Conservation (phyloP, 805 yeast species). For the Lipomyces mesembrius region DNA sequence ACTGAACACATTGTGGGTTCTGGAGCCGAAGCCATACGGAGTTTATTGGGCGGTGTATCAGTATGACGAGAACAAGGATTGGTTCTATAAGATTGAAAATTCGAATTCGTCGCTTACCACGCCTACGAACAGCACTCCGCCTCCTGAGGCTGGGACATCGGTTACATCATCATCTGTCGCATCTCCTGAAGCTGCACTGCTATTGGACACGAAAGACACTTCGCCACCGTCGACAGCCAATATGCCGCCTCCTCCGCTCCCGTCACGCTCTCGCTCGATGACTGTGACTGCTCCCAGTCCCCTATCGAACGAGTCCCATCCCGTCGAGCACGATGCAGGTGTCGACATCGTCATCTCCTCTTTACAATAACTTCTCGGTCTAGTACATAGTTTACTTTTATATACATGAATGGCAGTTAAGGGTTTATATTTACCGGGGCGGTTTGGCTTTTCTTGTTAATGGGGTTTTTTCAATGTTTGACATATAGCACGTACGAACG, state of each 20-base stretch:
- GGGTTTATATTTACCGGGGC: not conserved
- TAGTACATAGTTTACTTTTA: not conserved
- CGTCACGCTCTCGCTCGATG: not conserved
- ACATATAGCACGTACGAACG: not conserved
- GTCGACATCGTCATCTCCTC: slow-evolving; percentile 7
- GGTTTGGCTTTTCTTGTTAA: not conserved
- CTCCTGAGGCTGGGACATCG: not conserved
- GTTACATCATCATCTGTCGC: not conserved
- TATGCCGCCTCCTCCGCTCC: slow-evolving; percentile 7
- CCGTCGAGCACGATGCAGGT: not conserved
- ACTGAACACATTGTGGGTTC: slow-evolving; percentile 82
- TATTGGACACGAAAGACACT: not conserved
- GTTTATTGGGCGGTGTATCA: slow-evolving; percentile 91
- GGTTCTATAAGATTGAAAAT: slow-evolving; percentile 66
- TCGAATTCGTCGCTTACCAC: slow-evolving; percentile 10
- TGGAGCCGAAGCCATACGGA: slow-evolving; percentile 94
- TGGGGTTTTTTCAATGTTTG: not conserved
- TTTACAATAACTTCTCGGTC: not conserved
- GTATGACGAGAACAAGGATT: slow-evolving; percentile 75
- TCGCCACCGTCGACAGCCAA: not conserved
- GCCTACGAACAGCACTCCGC: not conserved
- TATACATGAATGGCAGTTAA: slow-evolving; percentile 1
- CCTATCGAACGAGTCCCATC: not conserved
- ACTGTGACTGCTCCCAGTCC: not conserved
- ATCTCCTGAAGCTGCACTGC: not conserved